Evolutionary conservation across 1,284 basidiomycete genomes (phyloP).

Genomic region (Taiwanofungus camphoratus): DNA sequence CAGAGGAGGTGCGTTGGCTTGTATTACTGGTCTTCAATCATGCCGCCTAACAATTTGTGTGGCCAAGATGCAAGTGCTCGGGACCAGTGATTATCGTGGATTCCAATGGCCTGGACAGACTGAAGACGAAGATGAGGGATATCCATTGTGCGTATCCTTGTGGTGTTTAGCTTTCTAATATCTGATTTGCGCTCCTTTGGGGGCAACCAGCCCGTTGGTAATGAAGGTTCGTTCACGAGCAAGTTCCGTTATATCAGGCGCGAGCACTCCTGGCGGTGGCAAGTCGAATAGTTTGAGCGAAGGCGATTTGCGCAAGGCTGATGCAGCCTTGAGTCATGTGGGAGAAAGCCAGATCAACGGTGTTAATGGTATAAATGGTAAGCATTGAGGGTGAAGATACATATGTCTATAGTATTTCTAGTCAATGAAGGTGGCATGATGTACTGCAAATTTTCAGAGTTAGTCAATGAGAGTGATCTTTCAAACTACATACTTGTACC

Average conservation of each 20-base stretch:
- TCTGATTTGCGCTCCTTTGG: not conserved
- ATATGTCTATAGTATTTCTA: no score
- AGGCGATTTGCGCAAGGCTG: slow-evolving; percentile 76
- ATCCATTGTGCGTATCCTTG: slow-evolving; percentile 78
- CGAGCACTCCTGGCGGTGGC: slow-evolving; percentile 83
- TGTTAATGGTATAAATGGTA: slow-evolving; percentile 26
- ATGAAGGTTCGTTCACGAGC: slow-evolving; percentile 88
- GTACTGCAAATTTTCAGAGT: no score
- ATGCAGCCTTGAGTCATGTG: slow-evolving; percentile 74
- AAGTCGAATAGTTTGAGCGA: slow-evolving; percentile 76
- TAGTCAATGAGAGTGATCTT: no score
- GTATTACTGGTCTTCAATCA: not conserved
- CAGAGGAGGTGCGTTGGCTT: slow-evolving; percentile 72
- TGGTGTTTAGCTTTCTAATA: slow-evolving; percentile 10
- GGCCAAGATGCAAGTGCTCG: slow-evolving; percentile 74
- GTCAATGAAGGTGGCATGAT: no score
- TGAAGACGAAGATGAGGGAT: slow-evolving; percentile 87
- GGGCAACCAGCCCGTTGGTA: slow-evolving; percentile 65
- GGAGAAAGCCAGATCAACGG: slow-evolving; percentile 29
- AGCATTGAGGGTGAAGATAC: slow-evolving; percentile 16
- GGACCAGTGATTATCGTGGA: slow-evolving; percentile 87
- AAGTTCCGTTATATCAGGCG: slow-evolving; percentile 82
- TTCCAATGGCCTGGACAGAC: slow-evolving; percentile 55
- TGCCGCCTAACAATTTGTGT: not conserved
- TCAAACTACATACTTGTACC: no score